These are phyloP conservation scores for Penicillium nucicola DNA, from an alignment of 495 filamentous ascomycete species.

Conservation along the genomic window DNA sequence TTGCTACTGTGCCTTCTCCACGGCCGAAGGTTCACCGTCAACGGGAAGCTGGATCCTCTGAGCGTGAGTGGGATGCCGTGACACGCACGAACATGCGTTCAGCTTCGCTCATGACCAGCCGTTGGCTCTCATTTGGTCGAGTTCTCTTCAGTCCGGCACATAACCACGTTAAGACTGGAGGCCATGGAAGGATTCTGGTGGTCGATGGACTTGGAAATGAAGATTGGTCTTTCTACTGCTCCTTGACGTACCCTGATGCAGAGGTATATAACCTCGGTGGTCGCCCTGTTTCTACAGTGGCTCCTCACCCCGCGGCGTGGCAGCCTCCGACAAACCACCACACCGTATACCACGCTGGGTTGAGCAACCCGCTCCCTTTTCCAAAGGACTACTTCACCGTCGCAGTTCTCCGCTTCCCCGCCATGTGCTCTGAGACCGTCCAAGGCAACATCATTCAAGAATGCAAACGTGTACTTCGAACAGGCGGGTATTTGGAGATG, in stretches of 20 bases:
- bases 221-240: slow-evolving; percentile 98
- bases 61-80: slow-evolving; percentile 58
- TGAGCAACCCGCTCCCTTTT: slow-evolving; percentile 77
- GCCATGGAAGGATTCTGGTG: slow-evolving; percentile 68
- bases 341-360: slow-evolving; percentile 70
- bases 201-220: slow-evolving; percentile 88
- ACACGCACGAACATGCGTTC: slow-evolving; percentile 81
- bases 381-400: slow-evolving; percentile 79
- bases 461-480: slow-evolving; percentile 84
- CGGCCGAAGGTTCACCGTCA: slow-evolving; percentile 32
- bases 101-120: slow-evolving; percentile 71
- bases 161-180: slow-evolving; percentile 65
- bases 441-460: slow-evolving; percentile 81
- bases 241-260: slow-evolving; percentile 82
- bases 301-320: slow-evolving; percentile 39
- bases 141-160: slow-evolving; percentile 93
- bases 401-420: slow-evolving; percentile 85
- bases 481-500: slow-evolving; percentile 86
- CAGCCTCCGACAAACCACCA: slow-evolving; percentile 79
- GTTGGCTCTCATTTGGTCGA: slow-evolving; percentile 92
- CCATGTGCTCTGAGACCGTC: slow-evolving; percentile 66
- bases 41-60: slow-evolving; percentile 46
- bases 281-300: slow-evolving; percentile 28
- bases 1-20: slow-evolving; percentile 24
- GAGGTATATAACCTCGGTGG: slow-evolving; percentile 72